Percentiles rank a stretch among this genome's conserved stretches.
Conservation (phyloP, 192 early-diverging fungal species). For the Glomus cerebriforme region DNA sequence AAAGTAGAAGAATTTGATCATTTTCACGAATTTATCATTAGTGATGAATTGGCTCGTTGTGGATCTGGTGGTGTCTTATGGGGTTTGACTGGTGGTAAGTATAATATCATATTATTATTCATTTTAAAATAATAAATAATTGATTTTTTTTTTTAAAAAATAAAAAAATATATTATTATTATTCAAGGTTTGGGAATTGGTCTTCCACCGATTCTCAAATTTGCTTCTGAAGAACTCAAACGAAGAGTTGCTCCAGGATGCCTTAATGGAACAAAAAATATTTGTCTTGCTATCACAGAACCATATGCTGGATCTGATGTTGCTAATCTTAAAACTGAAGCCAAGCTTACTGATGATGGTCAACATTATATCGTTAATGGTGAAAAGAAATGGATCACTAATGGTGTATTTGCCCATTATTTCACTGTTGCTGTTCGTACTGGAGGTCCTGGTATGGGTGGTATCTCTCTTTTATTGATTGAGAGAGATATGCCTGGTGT, state of each 20-base stretch:
- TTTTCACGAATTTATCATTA: constrained; percentile 74
- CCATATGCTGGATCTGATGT: constrained; percentile 74
- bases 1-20: constrained; percentile 59
- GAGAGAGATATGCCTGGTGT: constrained; percentile 75
- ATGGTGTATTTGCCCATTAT: constrained; percentile 80
- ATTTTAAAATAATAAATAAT: neutral
- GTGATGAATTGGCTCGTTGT: constrained; percentile 79
- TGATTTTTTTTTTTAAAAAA: no score
- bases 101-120: constrained; percentile 21
- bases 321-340: constrained; percentile 68
- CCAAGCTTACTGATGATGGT: constrained; percentile 66
- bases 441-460: constrained; percentile 75
- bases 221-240: constrained; percentile 70
- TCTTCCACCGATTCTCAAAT: constrained; percentile 72
- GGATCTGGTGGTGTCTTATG: constrained; percentile 81
- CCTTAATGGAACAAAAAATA: constrained; percentile 73
- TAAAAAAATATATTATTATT: no score
- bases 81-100: constrained; percentile 70
- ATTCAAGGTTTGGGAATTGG: constrained; percentile 65
- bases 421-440: constrained; percentile 83
- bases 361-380: constrained; percentile 79
- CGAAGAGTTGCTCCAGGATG: constrained; percentile 63
- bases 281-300: constrained; percentile 82
- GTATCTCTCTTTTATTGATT: constrained; percentile 74
- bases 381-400: constrained; percentile 88